Conservation (phyloP, 306 rosid genomes). For the Fragaria iinumae region DNA sequence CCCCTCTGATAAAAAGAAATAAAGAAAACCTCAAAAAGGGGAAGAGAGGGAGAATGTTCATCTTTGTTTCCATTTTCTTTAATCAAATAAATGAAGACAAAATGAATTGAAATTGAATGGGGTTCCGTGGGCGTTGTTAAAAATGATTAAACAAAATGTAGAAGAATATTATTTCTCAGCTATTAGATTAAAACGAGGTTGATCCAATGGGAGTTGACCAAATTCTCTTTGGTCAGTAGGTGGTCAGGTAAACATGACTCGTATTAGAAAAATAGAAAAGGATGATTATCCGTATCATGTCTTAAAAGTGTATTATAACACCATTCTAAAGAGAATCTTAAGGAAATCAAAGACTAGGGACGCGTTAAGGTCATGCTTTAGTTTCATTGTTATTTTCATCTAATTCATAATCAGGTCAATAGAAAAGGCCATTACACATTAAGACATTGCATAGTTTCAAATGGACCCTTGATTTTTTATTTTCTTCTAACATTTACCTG, state of each 20-base stretch:
- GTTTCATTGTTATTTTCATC: neutral
- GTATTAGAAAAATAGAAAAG: too few relatives aligned
- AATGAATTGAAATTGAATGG: neutral
- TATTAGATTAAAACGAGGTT: too few relatives aligned
- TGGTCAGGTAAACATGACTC: too few relatives aligned
- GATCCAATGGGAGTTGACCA: too few relatives aligned
- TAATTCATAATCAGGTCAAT: conserved; percentile 1
- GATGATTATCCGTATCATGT: too few relatives aligned
- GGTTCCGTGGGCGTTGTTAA: neutral
- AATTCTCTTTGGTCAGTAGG: too few relatives aligned
- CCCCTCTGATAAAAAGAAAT: neutral
- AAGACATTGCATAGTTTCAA: conserved; percentile 6
- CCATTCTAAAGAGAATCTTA: neutral
- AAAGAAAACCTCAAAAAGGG: neutral
- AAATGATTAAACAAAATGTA: too few relatives aligned
- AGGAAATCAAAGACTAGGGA: neutral
- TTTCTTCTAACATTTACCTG: neutral
- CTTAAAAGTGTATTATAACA: too few relatives aligned
- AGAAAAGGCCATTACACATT: neutral
- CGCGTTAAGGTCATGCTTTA: neutral
- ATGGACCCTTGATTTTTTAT: neutral
- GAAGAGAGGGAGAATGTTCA: neutral
- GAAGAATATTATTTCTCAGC: too few relatives aligned
- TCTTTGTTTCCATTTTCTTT: neutral
- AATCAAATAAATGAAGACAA: too few relatives aligned